Evolutionary conservation across 106 monocot species (phyloP), one percentile per base, ranked within the genome.

Genomic region (Dendrobium huoshanense): DNA sequence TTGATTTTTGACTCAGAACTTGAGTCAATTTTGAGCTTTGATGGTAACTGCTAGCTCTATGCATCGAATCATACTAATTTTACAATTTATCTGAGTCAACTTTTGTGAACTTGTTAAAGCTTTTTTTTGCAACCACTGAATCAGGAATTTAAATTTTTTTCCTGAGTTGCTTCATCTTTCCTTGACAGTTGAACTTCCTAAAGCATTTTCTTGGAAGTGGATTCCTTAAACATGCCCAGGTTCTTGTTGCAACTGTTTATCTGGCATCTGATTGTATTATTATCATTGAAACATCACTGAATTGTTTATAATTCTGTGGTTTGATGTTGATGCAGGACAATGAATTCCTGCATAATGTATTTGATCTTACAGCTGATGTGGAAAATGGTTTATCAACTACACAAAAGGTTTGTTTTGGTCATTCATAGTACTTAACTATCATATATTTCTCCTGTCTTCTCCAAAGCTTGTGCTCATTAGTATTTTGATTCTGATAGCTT

Each of bases 181-280:
- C 51, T 80, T 48, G 47, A 58, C 89, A 99, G 99, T 82, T 99
- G 74, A 95, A 99, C 86, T 99, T 93, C 81, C 70, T 99, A 68
- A 99, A 89, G 84, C 90, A 90, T 47, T 91, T 90, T 67, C 95
- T 99, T 83, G 93, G 89, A 29, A 87, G 84, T 87, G 99, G 95
- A 45, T 99, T 95, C 82, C 88, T 95, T 20, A 95, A 90, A 86
- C 99, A 99, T 78, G 91, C 89, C 72, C 89, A 91, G 97, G 97
- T 98, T 55, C 47, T 9, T 55, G 40, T 29, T 4, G 59, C 15
- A 24, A 29, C 37, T 29, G 43, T 59, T 42, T 73, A 65, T 81
- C 24, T 80, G 0, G 3, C 29, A 11, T 37, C 79, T 11, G 9
- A 47, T 43, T 74, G 19, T 29, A 16, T 58, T 5, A 41, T 24